A percentile compares a stretch with the other conserved stretches of the same genome.
These are phyloP conservation scores for Rhododendron griersonianum DNA, from an alignment of 148 eudicot genomes.

Conservation along the genomic window DNA sequence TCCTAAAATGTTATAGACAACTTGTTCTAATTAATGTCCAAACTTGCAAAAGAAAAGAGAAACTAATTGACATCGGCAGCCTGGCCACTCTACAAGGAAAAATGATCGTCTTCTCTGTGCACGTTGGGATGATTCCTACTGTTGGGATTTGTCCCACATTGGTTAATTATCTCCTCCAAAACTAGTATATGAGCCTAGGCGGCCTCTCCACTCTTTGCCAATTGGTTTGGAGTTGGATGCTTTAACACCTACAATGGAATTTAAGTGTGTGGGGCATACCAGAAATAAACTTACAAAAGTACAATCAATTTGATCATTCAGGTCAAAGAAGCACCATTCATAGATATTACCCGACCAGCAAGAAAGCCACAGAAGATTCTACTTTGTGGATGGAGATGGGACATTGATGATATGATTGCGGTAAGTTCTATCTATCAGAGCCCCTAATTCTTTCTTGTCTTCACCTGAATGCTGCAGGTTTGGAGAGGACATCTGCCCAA, in stretches of 20 bases:
- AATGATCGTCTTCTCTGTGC: constrained; percentile 24
- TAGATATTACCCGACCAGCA: constrained; percentile 46
- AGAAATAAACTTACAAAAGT: constrained; percentile 37
- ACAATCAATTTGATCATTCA: constrained; percentile 53
- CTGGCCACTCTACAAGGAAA: constrained; percentile 24
- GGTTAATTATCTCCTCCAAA: too few species aligned
- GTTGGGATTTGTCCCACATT: too few species aligned
- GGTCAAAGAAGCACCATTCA: constrained; percentile 58
- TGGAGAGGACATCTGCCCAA: constrained; percentile 50
- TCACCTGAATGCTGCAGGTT: constrained; percentile 54
- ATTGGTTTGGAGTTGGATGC: too few species aligned
- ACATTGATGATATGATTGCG: constrained; percentile 73
- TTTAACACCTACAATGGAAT: not conserved
- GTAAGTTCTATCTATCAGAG: constrained; percentile 41
- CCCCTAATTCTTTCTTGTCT: constrained; percentile 46
- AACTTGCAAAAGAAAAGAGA: constrained; percentile 12
- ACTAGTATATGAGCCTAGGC: too few species aligned
- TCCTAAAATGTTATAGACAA: not conserved
- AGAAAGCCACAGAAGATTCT: constrained; percentile 71
- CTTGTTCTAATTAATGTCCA: not conserved
- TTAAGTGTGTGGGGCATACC: constrained; percentile 26
- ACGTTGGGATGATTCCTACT: constrained; percentile 21
- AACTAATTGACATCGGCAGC: constrained; percentile 7
- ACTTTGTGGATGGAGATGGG: constrained; percentile 68
- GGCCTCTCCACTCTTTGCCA: too few species aligned